Evolutionary conservation across 169 alveolate species (phyloP).

Genomic region (Toxoplasma gondii): DNA sequence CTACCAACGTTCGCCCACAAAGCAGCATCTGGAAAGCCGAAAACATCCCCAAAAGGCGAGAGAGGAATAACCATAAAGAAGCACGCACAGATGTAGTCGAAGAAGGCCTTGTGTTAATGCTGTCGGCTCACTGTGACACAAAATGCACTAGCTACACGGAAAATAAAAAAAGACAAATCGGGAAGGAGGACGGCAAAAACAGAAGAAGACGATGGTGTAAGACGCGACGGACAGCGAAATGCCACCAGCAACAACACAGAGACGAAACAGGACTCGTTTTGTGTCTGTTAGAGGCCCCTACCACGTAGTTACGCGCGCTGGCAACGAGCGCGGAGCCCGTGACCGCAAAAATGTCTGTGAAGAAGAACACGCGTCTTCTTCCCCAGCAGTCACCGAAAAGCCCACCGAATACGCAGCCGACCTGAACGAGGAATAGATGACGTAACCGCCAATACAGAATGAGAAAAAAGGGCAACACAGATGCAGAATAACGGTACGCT

Average conservation of each 20-base stretch:
- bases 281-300: background rate
- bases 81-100: background rate
- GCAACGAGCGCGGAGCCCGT: background rate
- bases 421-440: background rate
- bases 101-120: background rate
- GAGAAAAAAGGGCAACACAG: background rate
- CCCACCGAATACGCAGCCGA: constrained; percentile 8
- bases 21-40: background rate
- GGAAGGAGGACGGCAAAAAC: background rate
- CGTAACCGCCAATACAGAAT: background rate
- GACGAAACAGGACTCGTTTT: background rate
- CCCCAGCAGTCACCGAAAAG: background rate
- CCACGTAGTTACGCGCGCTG: background rate
- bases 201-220: background rate
- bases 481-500: background rate
- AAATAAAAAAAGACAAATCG: background rate
- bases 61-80: background rate
- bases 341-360: background rate
- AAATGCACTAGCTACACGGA: background rate
- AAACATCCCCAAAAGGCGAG: background rate
- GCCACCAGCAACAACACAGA: background rate
- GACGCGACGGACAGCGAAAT: too few species aligned
- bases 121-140: background rate
- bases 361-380: background rate
- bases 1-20: background rate